phyloP scores from a whole-genome alignment of 2,329 filamentous ascomycete genomes.

The Aspergillus intermedius region DNA sequence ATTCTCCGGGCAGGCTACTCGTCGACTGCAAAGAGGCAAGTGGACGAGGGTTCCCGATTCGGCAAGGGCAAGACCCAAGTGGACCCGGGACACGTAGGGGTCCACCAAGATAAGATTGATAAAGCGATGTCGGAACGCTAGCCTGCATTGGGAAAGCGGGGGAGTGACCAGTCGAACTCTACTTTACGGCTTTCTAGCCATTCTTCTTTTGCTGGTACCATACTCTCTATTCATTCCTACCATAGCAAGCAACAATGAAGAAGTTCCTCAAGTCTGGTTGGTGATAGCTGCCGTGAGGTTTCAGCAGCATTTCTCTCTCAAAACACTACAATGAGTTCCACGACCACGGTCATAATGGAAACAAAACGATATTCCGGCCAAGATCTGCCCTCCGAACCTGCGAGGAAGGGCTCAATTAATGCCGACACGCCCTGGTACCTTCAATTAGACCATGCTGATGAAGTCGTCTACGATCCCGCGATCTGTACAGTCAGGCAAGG shows the following conservation, averaged over 20 bases:
- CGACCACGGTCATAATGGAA: neutral
- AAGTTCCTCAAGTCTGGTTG: neutral
- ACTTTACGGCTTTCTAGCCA: neutral
- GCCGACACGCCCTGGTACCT: neutral
- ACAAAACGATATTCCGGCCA: neutral
- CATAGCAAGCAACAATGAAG: neutral
- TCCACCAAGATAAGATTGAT: constrained; percentile 1
- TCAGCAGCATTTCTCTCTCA: neutral
- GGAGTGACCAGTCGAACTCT: neutral
- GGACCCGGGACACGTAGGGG: neutral
- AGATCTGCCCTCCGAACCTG: neutral
- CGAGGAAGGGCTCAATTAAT: neutral
- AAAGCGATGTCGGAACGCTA: constrained; percentile 1
- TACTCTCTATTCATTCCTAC: neutral
- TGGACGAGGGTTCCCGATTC: neutral
- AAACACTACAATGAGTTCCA: neutral
- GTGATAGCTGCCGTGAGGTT: neutral
- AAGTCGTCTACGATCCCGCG: constrained; percentile 7
- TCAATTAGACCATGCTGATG: constrained; percentile 1
- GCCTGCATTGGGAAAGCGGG: neutral
- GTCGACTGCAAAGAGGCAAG: neutral
- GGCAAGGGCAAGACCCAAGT: neutral
- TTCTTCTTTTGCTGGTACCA: neutral
- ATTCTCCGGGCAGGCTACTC: neutral
- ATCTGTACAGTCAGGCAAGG: constrained; percentile 39